A percentile compares a stretch with the other conserved stretches of the same genome.
These are phyloP conservation scores for Macrolepiota dolichaula DNA, from an alignment of 768 basidiomycete species.

Conservation along the genomic window DNA sequence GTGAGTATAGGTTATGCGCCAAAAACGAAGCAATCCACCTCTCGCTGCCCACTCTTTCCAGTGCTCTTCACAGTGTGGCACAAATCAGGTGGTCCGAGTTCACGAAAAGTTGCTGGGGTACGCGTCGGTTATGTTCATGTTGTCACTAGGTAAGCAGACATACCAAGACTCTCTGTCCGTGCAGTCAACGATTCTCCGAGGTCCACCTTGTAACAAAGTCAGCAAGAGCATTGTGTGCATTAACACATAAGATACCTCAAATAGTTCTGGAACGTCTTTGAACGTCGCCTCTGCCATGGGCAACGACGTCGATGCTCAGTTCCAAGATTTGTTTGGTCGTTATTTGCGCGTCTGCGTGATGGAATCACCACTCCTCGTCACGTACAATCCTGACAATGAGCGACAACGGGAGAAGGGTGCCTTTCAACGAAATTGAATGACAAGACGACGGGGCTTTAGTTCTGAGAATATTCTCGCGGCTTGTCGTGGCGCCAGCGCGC, in stretches of 20 bases:
- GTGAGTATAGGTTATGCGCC: conserved; percentile 2
- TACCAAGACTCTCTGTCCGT: conserved; percentile 89
- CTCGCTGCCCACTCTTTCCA: conserved; percentile 78
- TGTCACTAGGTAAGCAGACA: conserved; percentile 25
- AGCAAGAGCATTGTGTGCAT: conserved; percentile 9
- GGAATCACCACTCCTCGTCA: not conserved
- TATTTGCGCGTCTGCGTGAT: not conserved
- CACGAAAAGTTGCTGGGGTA: conserved; percentile 82
- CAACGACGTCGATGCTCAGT: conserved; percentile 1
- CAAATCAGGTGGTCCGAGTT: conserved; percentile 95
- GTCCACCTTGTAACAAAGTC: conserved; percentile 54
- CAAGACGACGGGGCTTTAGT: too few species aligned
- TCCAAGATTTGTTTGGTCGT: conserved; percentile 5
- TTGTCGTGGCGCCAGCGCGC: too few species aligned
- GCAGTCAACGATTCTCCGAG: conserved; percentile 87
- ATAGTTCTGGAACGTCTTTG: conserved; percentile 95
- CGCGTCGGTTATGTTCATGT: conserved; percentile 16
- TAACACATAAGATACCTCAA: conserved; percentile 61
- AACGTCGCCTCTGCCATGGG: conserved; percentile 56
- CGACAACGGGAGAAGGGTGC: not conserved
- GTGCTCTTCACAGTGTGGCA: conserved; percentile 94
- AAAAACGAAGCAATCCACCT: conserved; percentile 54
- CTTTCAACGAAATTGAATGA: too few species aligned
- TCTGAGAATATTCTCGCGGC: too few species aligned
- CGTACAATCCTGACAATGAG: not conserved